Evolutionary conservation across 1,139 yeast genomes (phyloP), one percentile per base, ranked within the genome.

Genomic region (Nematodospora anomalae): DNA sequence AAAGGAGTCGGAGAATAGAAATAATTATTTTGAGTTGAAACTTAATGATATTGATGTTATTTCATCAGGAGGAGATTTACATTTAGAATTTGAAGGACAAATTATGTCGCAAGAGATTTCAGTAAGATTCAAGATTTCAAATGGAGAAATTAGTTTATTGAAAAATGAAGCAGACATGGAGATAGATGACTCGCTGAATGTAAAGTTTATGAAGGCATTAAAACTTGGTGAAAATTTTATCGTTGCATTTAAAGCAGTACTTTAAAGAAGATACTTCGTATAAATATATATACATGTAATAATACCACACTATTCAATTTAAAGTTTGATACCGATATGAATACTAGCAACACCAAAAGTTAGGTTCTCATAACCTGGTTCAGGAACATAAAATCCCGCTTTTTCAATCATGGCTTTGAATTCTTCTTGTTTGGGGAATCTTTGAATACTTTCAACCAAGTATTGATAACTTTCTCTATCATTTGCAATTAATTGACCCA

Each of bases 311-410:
- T 27, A 31, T 35, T 35, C 28, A 31, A 9, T 14, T 32, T 55
- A 71, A 38, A 86, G 73, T 65, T 92, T 92, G 42, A 92, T 88
- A 51, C 98, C 99, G 59, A 90, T 81, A 57, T 92, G 99, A 46
- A 92, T 89, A 36, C 96, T 89, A 37, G 97, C 96, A 38, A 90
- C 85, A 39, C 99, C 99, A 62, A 87, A 87, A n/a, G 97, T 86
- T 55, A 92, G 73, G 62, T 87, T 86, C 67, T 92, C 97, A 60
- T 90, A 92, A 35, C 98, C 98, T 40, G 77, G 77, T 48, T 94
- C 94, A 14, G 77, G 77, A 39, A 87, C 83, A 45, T 84, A 83
- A 60, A 92, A 92, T 1, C 99, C 99, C 5, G 97, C 97, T 55
- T 87, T 82, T 59, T 88, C 81, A 55, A 92, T 89, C 98, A 92